Conservation (phyloP, 192 early-diverging fungal genomes). For the Coemansia brasiliensis region DNA sequence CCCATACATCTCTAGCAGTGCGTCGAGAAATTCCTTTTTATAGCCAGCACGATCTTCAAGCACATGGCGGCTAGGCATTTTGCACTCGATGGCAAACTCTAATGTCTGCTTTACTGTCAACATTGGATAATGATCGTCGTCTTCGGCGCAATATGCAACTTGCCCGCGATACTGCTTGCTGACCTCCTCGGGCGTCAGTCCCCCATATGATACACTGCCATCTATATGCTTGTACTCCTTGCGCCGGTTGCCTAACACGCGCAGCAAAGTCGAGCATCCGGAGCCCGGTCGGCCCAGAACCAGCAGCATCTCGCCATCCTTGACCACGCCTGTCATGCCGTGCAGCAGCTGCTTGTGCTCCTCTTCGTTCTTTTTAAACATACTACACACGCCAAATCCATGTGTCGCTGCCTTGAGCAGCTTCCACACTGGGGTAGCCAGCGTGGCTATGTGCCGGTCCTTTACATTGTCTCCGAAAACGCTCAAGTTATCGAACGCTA, state of each 20-base stretch:
- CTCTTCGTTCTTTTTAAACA: constrained; percentile 14
- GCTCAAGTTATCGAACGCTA: constrained; percentile 35
- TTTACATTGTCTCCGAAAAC: constrained; percentile 38
- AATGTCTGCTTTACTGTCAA: constrained; percentile 78
- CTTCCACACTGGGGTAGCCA: constrained; percentile 45
- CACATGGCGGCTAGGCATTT: constrained; percentile 65
- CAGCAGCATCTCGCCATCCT: constrained; percentile 71
- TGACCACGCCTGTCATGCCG: constrained; percentile 63
- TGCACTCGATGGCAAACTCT: constrained; percentile 73
- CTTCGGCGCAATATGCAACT: constrained; percentile 56
- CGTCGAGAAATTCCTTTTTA: constrained; percentile 38
- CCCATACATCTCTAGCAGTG: constrained; percentile 61
- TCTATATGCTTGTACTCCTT: constrained; percentile 59
- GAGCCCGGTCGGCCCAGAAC: constrained; percentile 71
- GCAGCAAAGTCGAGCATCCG: constrained; percentile 66
- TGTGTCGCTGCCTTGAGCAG: constrained; percentile 15
- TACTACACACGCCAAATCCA: constrained; percentile 23
- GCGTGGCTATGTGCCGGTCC: constrained; percentile 43
- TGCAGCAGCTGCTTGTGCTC: constrained; percentile 54
- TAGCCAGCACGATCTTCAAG: constrained; percentile 61
- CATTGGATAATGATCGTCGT: constrained; percentile 76
- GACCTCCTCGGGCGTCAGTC: constrained; percentile 62
- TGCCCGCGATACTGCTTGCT: constrained; percentile 63
- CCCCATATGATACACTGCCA: constrained; percentile 66
- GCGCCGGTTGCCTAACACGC: constrained; percentile 63